Conservation (phyloP, 2,329 filamentous ascomycete genomes). For the Botrytis tulipae region DNA sequence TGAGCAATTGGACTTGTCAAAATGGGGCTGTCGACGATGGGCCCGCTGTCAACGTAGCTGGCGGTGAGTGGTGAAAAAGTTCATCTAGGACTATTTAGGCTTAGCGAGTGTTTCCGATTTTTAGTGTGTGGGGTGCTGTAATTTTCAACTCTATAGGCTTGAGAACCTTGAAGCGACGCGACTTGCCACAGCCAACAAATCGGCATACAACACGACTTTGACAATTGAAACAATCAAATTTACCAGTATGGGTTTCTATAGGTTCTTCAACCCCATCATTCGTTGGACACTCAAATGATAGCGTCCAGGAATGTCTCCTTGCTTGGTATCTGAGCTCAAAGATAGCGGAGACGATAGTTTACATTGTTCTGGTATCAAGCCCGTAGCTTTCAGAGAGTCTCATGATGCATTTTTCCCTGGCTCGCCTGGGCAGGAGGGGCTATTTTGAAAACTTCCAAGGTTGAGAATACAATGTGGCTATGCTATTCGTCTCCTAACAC, state of each 20-base stretch:
- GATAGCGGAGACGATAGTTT: too few relatives aligned
- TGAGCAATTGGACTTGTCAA: constrained; percentile 5
- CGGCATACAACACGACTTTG: constrained; percentile 5
- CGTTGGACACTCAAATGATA: not conserved
- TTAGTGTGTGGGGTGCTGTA: not conserved
- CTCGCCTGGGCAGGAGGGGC: not conserved
- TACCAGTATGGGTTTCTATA: not conserved
- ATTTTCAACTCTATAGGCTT: not conserved
- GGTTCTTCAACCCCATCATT: not conserved
- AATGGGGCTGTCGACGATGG: constrained; percentile 8
- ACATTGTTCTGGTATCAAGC: not conserved
- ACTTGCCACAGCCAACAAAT: not conserved
- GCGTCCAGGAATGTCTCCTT: not conserved
- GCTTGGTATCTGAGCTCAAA: not conserved
- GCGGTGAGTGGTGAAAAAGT: constrained; percentile 10
- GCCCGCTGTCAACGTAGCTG: constrained; percentile 15
- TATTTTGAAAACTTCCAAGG: not conserved
- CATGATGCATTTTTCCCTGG: not conserved
- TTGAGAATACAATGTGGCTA: not conserved
- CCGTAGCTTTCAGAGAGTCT: not conserved
- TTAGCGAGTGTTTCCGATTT: not conserved
- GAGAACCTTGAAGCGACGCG: not conserved
- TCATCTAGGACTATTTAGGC: not conserved
- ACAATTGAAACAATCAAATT: not conserved
- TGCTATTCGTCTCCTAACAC: not conserved